Base-by-base conservation (phyloP, 345 rosid species). In the Crucihimalaya himalaica region DNA sequence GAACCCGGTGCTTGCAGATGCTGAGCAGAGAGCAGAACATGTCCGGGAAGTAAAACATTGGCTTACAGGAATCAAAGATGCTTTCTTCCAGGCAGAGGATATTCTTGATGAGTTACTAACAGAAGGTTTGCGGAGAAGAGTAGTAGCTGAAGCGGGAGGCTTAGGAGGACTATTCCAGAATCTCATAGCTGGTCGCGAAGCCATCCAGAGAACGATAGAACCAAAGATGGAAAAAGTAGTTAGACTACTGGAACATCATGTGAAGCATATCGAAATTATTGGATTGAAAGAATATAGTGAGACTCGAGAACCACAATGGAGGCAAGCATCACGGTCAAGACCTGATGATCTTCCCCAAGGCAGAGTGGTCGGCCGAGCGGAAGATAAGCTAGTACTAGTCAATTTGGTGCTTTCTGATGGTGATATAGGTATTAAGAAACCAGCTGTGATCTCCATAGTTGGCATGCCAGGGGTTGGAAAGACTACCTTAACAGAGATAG, bases 391-490 rank as follows among this genome's bases (percentile, higher is more conserved):
- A 20, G 64, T 52, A 3, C 39, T 78, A 40, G 48, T 66, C 51
- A 35, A 60, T 32, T 37, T 72, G 34, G 63, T 78, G 58, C 73
- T 72, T 52, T 72, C 70, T 39, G 51, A 66, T 58, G 51, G 42
- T 42, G 39, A 57, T n/a, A 37, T 18, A 28, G 3, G 7, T 18
- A 32, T 5, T 16, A 1, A 18, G 23, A 66, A 42, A 39, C 72
- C 77, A 34, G 35, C 27, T 45, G 77, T 78, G 37, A 61, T 70
- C 62, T 76, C 84, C 27, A 66, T 78, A n/a, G 74, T 81, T 6
- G 84, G 84, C 9, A 81, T 81, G 84, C 79, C 77, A 20, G 81
- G 81, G 28, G 28, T 72, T 51, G 81, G 81, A 51, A 78, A 78
- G 28, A 78, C 81, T 42, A 68, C 79, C 39, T 71, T 81, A 65